Percentiles rank a stretch among this genome's conserved stretches.
phyloP scores from a whole-genome alignment of 495 filamentous ascomycete genomes.

The Aspergillus heteromorphus region DNA sequence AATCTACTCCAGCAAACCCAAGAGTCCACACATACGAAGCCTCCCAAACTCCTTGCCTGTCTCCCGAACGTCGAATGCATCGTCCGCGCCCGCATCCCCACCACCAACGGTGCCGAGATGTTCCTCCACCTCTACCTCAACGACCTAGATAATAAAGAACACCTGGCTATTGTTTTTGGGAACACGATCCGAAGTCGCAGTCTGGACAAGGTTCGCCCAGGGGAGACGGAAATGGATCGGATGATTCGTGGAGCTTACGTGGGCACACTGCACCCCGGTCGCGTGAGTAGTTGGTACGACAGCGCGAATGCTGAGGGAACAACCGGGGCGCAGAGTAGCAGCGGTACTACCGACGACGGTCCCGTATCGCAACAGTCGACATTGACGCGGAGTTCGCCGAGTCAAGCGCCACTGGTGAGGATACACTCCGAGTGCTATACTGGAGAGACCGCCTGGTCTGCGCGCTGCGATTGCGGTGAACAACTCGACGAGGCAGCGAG shows the following conservation, averaged over 20 bases:
- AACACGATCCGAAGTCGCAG: conserved; percentile 72
- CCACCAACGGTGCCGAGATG: conserved; percentile 88
- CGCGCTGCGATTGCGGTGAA: conserved; percentile 95
- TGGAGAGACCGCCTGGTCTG: conserved; percentile 96
- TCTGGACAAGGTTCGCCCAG: conserved; percentile 71
- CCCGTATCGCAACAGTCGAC: conserved; percentile 3
- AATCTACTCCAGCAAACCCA: conserved; percentile 31
- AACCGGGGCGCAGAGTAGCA: background rate
- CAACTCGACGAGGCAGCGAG: conserved; percentile 95
- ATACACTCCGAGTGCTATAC: conserved; percentile 99
- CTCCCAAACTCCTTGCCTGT: conserved; percentile 60
- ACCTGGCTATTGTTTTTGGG: conserved; percentile 97
- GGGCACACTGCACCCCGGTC: conserved; percentile 79
- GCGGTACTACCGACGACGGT: background rate
- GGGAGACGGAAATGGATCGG: conserved; percentile 92
- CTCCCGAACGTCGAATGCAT: conserved; percentile 75
- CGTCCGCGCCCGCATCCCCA: conserved; percentile 80
- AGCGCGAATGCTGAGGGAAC: conserved; percentile 15
- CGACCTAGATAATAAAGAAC: conserved; percentile 88
- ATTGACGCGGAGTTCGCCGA: conserved; percentile 14
- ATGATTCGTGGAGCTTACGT: conserved; percentile 93
- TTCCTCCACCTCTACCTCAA: conserved; percentile 95
- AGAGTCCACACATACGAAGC: conserved; percentile 37
- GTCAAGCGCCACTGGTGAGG: conserved; percentile 66
- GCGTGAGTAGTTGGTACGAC: conserved; percentile 62